These are phyloP conservation scores for Aspergillus biplanus DNA, from an alignment of 495 filamentous ascomycete genomes.

Conservation along the genomic window DNA sequence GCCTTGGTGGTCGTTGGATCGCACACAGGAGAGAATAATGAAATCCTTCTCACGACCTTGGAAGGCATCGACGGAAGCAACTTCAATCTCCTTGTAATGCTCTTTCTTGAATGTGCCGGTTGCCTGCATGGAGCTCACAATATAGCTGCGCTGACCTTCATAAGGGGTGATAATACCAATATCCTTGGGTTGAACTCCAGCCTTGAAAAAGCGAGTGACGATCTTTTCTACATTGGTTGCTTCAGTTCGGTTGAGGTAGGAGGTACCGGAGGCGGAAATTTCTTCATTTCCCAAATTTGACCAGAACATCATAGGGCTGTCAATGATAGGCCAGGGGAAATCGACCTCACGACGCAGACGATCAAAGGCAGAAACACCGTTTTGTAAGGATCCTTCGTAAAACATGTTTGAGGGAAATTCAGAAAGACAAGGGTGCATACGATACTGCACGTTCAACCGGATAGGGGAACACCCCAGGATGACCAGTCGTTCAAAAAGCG, in stretches of 20 bases:
- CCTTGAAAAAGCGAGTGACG: conserved; percentile 98
- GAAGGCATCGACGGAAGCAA: conserved; percentile 98
- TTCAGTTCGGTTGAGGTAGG: conserved; percentile 96
- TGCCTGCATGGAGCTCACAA: conserved; percentile 98
- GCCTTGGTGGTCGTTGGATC: conserved; percentile 98
- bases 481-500: conserved; percentile 94
- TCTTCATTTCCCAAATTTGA: conserved; percentile 97
- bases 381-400: conserved; percentile 96
- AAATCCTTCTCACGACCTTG: conserved; percentile 99
- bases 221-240: conserved; percentile 98
- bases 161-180: conserved; percentile 99
- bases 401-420: conserved; percentile 99
- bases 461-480: conserved; percentile 91
- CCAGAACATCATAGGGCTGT: conserved; percentile 99
- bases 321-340: conserved; percentile 95
- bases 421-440: conserved; percentile 98
- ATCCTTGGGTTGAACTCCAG: conserved; percentile 86
- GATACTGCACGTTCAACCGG: conserved; percentile 95
- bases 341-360: conserved; percentile 91
- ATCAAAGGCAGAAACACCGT: conserved; percentile 89
- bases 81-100: conserved; percentile 97
- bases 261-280: conserved; percentile 96
- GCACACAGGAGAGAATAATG: conserved; percentile 96
- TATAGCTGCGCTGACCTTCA: conserved; percentile 97
- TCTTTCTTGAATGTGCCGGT: conserved; percentile 98